phyloP scores from a whole-genome alignment of 1,284 basidiomycete species.

The Hemileccinum hortonii region DNA sequence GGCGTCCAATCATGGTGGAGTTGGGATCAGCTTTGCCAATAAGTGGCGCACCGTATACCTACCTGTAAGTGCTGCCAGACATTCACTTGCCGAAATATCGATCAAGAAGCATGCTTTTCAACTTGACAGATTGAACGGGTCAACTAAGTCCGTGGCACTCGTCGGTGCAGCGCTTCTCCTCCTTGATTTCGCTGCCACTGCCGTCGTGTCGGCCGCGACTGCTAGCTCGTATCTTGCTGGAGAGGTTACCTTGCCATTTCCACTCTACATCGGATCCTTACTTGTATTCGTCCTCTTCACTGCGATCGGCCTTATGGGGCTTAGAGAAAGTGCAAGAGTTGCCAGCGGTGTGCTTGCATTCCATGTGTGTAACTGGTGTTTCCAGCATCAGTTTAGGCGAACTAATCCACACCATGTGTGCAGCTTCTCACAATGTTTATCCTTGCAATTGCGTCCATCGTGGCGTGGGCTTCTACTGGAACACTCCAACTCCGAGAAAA shows the following conservation, averaged over 20 bases:
- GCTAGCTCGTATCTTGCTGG: conserved; percentile 65
- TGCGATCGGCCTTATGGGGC: conserved; percentile 54
- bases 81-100: neutral
- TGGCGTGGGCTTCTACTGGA: conserved; percentile 55
- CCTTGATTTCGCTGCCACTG: conserved; percentile 64
- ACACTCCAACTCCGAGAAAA: conserved; percentile 50
- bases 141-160: conserved; percentile 58
- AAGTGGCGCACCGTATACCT: conserved; percentile 68
- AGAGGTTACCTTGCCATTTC: conserved; percentile 55
- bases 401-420: conserved; percentile 7
- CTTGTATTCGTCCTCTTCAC: conserved; percentile 54
- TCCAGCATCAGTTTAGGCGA: neutral
- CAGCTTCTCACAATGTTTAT: conserved; percentile 55
- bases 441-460: conserved; percentile 47
- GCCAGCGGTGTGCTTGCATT: conserved; percentile 55
- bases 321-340: conserved; percentile 60
- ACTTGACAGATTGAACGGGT: conserved; percentile 52
- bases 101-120: neutral
- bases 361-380: conserved; percentile 45
- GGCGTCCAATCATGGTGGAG: conserved; percentile 71
- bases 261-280: conserved; percentile 47
- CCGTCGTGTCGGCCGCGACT: conserved; percentile 68
- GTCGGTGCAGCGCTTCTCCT: conserved; percentile 60
- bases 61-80: conserved; percentile 42
- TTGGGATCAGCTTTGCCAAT: conserved; percentile 64